phyloP scores from a whole-genome alignment of 768 basidiomycete genomes.

The Wakefieldia striispora region DNA sequence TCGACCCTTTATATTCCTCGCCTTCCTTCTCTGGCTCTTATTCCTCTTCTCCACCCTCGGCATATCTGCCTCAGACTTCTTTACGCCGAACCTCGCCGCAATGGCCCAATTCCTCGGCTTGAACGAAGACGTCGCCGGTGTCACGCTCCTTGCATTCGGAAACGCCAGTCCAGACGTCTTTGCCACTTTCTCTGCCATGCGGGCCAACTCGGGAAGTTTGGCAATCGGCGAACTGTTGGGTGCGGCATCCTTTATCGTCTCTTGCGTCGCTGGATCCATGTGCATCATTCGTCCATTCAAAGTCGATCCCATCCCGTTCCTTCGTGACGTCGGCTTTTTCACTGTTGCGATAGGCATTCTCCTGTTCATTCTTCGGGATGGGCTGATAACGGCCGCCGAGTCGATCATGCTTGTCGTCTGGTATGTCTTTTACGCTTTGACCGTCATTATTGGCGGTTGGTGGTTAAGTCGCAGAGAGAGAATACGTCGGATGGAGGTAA shows the following conservation, averaged over 20 bases:
- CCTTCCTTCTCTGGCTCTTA: conserved; percentile 72
- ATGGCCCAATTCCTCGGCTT: conserved; percentile 83
- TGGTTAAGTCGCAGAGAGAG: conserved; percentile 59
- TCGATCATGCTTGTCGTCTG: conserved; percentile 65
- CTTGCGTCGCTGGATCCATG: conserved; percentile 97
- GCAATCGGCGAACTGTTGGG: conserved; percentile 96
- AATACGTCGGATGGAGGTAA: conserved; percentile 44
- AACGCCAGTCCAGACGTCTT: conserved; percentile 98
- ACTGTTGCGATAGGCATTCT: conserved; percentile 77
- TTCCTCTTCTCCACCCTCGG: conserved; percentile 97
- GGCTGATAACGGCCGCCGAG: conserved; percentile 66
- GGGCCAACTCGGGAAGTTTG: conserved; percentile 76
- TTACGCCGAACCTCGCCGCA: conserved; percentile 93
- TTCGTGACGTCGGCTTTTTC: conserved; percentile 96
- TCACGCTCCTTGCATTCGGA: conserved; percentile 95
- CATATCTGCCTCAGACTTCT: conserved; percentile 95
- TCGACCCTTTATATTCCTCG: conserved; percentile 60
- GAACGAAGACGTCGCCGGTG: conserved; percentile 92
- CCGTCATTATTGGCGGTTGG: conserved; percentile 79
- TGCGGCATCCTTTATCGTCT: conserved; percentile 93
- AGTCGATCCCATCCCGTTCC: conserved; percentile 75
- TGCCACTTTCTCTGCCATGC: conserved; percentile 93
- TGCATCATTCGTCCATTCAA: conserved; percentile 94
- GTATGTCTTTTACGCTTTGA: conserved; percentile 73
- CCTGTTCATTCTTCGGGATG: conserved; percentile 75